Evolutionary conservation across 148 eudicot genomes (phyloP).

Genomic region (Linanthus parryae): DNA sequence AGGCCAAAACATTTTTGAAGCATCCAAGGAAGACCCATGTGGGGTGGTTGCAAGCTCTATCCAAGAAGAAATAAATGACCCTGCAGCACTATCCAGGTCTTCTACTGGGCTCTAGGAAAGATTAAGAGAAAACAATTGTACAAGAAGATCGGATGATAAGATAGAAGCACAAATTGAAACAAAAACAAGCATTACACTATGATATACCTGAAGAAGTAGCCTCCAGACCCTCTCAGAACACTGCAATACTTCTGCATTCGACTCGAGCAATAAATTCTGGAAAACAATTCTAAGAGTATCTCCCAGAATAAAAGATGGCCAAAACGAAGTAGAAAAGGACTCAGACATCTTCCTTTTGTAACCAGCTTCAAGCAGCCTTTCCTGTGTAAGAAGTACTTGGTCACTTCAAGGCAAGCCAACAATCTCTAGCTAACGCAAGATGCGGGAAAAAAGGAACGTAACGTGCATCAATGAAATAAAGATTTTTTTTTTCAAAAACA

Average conservation of each 20-base stretch:
- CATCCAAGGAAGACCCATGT: conserved; percentile 81
- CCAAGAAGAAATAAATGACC: conserved; percentile 71
- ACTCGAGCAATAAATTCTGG: conserved; percentile 89
- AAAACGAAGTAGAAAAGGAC: conserved; percentile 53
- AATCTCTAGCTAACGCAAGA: no score
- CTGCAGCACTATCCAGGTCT: conserved; percentile 71
- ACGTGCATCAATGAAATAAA: no score
- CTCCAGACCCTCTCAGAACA: conserved; percentile 98
- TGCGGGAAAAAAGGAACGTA: no score
- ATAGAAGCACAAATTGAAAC: not conserved
- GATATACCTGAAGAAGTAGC: conserved; percentile 55
- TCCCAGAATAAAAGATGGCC: conserved; percentile 90
- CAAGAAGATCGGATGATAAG: not conserved
- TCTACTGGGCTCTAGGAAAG: conserved; percentile 47
- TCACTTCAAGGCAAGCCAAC: no score
- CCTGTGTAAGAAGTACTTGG: conserved; percentile 29
- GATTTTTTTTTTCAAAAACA: no score
- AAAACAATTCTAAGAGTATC: conserved; percentile 90
- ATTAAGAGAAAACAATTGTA: not conserved
- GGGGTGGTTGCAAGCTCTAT: conserved; percentile 82
- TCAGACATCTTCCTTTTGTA: conserved; percentile 55
- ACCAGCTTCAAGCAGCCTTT: conserved; percentile 91
- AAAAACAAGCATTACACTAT: conserved; percentile 5
- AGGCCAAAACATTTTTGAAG: conserved; percentile 95
- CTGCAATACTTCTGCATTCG: conserved; percentile 75